A percentile compares a stretch with the other conserved stretches of the same genome.
Evolutionary conservation across 805 yeast genomes (phyloP).

Genomic region (Torulaspora gathmanii): DNA sequence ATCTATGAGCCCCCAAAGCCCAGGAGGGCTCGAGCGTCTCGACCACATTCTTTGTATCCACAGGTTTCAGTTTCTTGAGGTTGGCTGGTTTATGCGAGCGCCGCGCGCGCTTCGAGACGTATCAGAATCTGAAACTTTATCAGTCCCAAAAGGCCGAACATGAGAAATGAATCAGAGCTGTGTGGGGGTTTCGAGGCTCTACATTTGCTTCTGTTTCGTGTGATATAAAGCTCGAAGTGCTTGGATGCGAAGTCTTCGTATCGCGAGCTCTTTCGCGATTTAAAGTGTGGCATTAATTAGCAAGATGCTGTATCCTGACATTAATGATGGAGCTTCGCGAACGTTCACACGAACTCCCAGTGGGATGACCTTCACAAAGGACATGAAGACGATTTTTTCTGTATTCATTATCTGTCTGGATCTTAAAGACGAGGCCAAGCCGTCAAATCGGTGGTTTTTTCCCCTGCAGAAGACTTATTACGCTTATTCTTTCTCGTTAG

Average conservation of each 20-base stretch:
- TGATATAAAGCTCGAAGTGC: background rate
- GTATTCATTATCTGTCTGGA: constrained; percentile 44
- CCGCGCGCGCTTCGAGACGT: constrained; percentile 5
- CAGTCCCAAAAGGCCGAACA: background rate
- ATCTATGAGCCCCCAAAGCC: background rate
- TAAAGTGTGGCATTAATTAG: background rate
- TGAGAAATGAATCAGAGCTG: background rate
- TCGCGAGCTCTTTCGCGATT: background rate
- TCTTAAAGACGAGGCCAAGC: constrained; percentile 33
- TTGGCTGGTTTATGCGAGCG: constrained; percentile 3
- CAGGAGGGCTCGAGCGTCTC: background rate
- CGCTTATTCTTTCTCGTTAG: constrained; percentile 51
- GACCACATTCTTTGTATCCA: background rate
- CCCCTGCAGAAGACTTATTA: constrained; percentile 33
- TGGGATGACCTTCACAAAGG: constrained; percentile 51
- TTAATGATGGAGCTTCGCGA: constrained; percentile 43
- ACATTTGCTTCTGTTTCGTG: background rate
- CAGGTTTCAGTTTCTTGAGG: constrained; percentile 6
- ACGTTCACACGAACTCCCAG: constrained; percentile 47
- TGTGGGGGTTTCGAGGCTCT: background rate
- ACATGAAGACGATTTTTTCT: constrained; percentile 57
- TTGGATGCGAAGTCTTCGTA: background rate
- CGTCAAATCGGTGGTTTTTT: constrained; percentile 26
- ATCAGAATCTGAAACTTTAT: constrained; percentile 6
- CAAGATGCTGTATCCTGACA: constrained; percentile 1